Percentiles rank a stretch among this genome's conserved stretches.
These are phyloP conservation scores for Cryptomeria japonica DNA, from an alignment of 75 land plant genomes.

Conservation along the genomic window DNA sequence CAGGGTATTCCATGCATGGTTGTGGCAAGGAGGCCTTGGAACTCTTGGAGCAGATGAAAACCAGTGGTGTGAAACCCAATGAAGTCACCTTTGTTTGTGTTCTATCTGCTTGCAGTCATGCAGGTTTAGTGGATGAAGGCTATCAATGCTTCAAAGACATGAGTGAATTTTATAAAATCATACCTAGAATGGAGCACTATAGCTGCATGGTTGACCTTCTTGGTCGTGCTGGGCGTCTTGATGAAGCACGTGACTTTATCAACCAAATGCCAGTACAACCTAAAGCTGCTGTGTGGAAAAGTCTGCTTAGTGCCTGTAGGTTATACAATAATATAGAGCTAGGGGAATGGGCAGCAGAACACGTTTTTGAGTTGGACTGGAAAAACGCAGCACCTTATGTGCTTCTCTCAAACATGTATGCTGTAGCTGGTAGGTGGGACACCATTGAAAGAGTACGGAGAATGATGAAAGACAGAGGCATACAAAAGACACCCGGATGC, in stretches of 20 bases:
- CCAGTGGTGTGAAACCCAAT: slow-evolving; percentile 11
- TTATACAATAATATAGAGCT: slow-evolving; percentile 13
- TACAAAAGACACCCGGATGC: slow-evolving; percentile 8
- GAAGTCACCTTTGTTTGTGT: slow-evolving; percentile 6
- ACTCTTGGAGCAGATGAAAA: slow-evolving; percentile 15
- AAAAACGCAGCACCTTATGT: not conserved
- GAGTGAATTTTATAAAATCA: not conserved
- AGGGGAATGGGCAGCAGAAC: slow-evolving; percentile 3
- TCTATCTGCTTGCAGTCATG: slow-evolving; percentile 4
- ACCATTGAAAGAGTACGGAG: not conserved
- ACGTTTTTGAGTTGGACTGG: slow-evolving; percentile 3
- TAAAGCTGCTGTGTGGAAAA: slow-evolving; percentile 14
- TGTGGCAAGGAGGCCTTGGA: slow-evolving; percentile 18
- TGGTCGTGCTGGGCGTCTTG: slow-evolving; percentile 6
- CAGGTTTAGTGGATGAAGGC: slow-evolving; percentile 10
- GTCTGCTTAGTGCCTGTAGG: slow-evolving; percentile 27
- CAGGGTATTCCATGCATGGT: slow-evolving; percentile 23
- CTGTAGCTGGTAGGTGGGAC: slow-evolving; percentile 10
- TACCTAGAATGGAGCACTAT: slow-evolving; percentile 19
- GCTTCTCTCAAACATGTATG: slow-evolving; percentile 11
- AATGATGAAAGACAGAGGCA: slow-evolving; percentile 9
- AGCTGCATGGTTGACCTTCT: slow-evolving; percentile 31
- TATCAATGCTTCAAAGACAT: slow-evolving; percentile 4
- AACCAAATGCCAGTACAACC: slow-evolving; percentile 19
- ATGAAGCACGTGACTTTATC: slow-evolving; percentile 18